Percentiles rank a stretch among this genome's conserved stretches.
Conservation (phyloP, 169 alveolate genomes). For the Miamiensis avidus region DNA sequence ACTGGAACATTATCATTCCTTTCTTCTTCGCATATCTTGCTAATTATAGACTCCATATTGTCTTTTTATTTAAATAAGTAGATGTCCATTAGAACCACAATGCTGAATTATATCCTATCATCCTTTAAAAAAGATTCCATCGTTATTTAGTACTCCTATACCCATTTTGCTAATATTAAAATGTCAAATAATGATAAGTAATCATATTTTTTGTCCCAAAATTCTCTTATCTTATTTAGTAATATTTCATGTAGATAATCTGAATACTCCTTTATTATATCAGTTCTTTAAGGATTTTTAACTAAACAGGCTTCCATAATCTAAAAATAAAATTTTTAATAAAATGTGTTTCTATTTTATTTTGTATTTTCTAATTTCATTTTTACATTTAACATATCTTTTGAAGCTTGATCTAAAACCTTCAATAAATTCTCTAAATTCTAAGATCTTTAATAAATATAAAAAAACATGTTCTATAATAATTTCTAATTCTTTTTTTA, state of each 20-base stretch:
- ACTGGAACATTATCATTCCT: slow-evolving; percentile 1
- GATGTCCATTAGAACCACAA: neutral
- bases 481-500: too few species aligned
- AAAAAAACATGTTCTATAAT: too few species aligned
- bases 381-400: slow-evolving; percentile 13
- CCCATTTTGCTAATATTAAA: slow-evolving; percentile 7
- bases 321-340: too few species aligned
- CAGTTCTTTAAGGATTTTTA: slow-evolving; percentile 26
- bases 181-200: slow-evolving; percentile 1
- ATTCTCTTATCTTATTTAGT: neutral
- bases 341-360: too few species aligned
- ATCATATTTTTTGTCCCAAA: slow-evolving; percentile 12
- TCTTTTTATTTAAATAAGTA: slow-evolving; percentile 19
- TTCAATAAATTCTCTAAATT: neutral
- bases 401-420: neutral
- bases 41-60: slow-evolving; percentile 14
- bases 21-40: slow-evolving; percentile 3
- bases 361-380: too few species aligned
- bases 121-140: slow-evolving; percentile 26
- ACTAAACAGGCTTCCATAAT: slow-evolving; percentile 25
- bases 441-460: neutral
- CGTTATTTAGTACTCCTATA: slow-evolving; percentile 3
- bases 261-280: slow-evolving; percentile 18
- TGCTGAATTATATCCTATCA: neutral
- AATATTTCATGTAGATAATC: slow-evolving; percentile 22